Evolutionary conservation across 768 basidiomycete genomes (phyloP), one percentile per base, ranked within the genome.

Genomic region (Austroboletus festivus): DNA sequence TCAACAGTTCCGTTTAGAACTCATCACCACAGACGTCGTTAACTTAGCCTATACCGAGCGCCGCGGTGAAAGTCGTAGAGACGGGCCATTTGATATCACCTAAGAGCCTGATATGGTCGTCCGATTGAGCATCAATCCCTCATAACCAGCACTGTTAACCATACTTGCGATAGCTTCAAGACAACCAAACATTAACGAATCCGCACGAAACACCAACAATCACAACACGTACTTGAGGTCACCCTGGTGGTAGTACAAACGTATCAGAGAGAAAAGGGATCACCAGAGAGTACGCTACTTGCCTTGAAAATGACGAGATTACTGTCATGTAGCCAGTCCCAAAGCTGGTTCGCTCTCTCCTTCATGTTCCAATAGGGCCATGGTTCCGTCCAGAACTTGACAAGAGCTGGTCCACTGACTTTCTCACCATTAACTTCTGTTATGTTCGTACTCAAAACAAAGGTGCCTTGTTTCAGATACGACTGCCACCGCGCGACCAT

Each of bases 21-120:
- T 21, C 21, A n/a, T 15, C n/a, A 8, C 4, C 20, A 3, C 5
- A 16, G 24, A 2, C 24, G 47, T 48, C n/a, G 23, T 45, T 22
- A n/a, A 11, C 31, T 34, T 22, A 42, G 37, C 3, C 30, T 71
- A 51, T 54, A 81, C 89, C 91, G 12, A 96, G 65, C 0, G 90
- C 92, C 3, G 73, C 69, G 21, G 75, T 68, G 61, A 95, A 92
- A 0, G 87, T 69, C 1, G 89, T 91, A 44, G 82, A 83, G 1
- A 83, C 77, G 0, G 89, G 88, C 95, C 95, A 99, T 58, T 75
- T 73, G 23, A 93, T 74, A 63, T 99, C 95, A 4, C 89, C 89
- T 0, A 91, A 86, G 28, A 98, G 76, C 61, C 91, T 97, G 60
- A n/a, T 31, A 33, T 5, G 46, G 46, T 28, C 12, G 38, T 24